Base-by-base conservation (phyloP, 1,284 basidiomycete genomes). In the Cystobasidium slooffiae region DNA sequence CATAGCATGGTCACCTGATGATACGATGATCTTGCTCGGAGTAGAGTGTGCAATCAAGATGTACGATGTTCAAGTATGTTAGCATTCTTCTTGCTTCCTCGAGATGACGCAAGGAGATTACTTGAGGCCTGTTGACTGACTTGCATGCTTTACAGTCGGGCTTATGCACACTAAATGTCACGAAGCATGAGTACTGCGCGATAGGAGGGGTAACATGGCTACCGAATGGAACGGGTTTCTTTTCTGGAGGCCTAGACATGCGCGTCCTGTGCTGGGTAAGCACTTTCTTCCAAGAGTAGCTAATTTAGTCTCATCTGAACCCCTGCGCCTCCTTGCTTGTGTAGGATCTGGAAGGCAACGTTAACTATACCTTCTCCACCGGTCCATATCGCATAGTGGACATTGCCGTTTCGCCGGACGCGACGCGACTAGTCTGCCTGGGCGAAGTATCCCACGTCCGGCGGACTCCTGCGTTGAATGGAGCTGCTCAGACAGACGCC, bases 1-100 rank as follows among this genome's bases (percentile, higher is more conserved):
- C 77, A 84, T 97, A 68, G 89, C 93, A 1, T 97, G 94, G 94
- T 95, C 94, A 44, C 86, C 90, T 62, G 92, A 97, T 80, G 93
- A 95, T 79, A 85, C 87, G 41, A 86, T 91, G 77, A 84, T 97
- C 73, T 86, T 95, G 55, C 93, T 93, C 1, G 89, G 90, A 56
- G 86, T 91, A 18, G 93, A 96, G 78, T 85, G 89, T 68, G 82
- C 84, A 53, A 90, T 97, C 81, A 90, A 90, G 82, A 85, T 97
- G 79, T 97, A 93, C 93, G 89, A 95, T 82, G 86, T 88, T 55
- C 88, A 89, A 86, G 93, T 94, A 78, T 76, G 84, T 82, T 18
- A 14, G 44, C 24, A 14, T 18, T 41, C 12, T 5, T 14, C 56
- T 1, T 24, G 5, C 39, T 16, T 14, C 56, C 9, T 6, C 5